Base-by-base conservation (phyloP, 176 grass and related monocot species). In the Raddia guianensis region DNA sequence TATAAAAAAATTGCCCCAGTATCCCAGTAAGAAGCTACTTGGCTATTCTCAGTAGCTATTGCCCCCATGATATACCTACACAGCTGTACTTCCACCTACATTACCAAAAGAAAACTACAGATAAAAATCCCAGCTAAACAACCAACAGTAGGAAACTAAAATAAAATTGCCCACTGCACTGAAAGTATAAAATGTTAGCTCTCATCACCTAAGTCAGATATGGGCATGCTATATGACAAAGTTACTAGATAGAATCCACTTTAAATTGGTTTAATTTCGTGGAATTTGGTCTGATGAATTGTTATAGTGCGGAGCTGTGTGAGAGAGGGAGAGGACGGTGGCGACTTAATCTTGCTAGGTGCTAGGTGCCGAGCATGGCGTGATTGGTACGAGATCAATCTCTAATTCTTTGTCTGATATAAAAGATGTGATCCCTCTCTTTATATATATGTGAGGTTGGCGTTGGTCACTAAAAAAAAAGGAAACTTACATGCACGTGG, bases 181-280 rank as follows among this genome's bases (percentile, higher is more conserved):
- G 27, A 27, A 27, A 27, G 27, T 27, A 3, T 19, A 53, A 67
- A 52, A 27, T 18, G 49, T 34, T 67, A 79, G 34, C 76, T n/a
- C 33, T 43, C 18, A 72, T 37, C 44, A 62, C 33, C 68, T 20
- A n/a, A 54, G 32, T 35, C 21, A 51, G 58, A 72, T 21, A 82
- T 20, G 47, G 68, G 7, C 7, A 40, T 4, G 27, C 49, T 40
- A 19, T 72, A 62, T 3, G 6, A 51, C 21, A 4, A 27, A 35
- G 32, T 40, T 50, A 43, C 54, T 37, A 71, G 46, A 70, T 42
- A 66, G 45, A 66, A 18, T n/a, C 60, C 15, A 66, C 66, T 78
- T 49, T 20, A 6, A n/a, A 52, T 42, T 9, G 5, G 47, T 52
- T 49, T 65, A 9, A 14, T 20, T 66, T 5, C 12, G 10, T 40